Evolutionary conservation across 2,329 filamentous ascomycete genomes (phyloP).

Genomic region (Penicillium sp.): DNA sequence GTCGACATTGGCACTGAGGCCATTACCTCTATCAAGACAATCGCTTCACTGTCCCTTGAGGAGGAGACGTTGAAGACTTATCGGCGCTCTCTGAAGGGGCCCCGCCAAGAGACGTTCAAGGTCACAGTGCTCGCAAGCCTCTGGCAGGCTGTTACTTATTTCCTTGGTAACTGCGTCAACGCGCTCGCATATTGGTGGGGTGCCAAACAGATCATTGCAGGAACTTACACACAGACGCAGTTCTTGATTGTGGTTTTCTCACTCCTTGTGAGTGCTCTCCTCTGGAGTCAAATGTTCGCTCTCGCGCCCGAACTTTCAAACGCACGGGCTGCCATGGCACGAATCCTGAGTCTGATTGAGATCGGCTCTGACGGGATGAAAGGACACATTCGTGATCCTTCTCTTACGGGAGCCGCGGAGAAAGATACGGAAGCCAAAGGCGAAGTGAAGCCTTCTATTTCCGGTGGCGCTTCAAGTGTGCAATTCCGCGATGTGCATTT

Average conservation of each 20-base stretch:
- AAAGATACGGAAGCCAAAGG: constrained; percentile 27
- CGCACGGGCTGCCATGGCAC: constrained; percentile 62
- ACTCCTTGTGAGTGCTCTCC: constrained; percentile 71
- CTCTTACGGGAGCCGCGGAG: constrained; percentile 12
- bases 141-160: constrained; percentile 49
- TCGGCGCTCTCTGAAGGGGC: constrained; percentile 47
- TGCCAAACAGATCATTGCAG: constrained; percentile 67
- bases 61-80: constrained; percentile 52
- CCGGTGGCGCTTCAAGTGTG: constrained; percentile 43
- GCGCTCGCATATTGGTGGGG: constrained; percentile 82
- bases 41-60: constrained; percentile 56
- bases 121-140: constrained; percentile 52
- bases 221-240: constrained; percentile 65
- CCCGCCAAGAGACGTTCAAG: constrained; percentile 52
- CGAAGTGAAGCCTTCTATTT: constrained; percentile 20
- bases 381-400: constrained; percentile 19
- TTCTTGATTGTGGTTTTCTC: constrained; percentile 75
- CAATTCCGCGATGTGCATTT: constrained; percentile 64
- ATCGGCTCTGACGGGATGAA: constrained; percentile 39
- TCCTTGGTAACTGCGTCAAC: constrained; percentile 66
- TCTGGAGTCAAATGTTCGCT: constrained; percentile 74
- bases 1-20: constrained; percentile 57
- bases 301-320: constrained; percentile 74
- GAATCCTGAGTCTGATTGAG: constrained; percentile 53
- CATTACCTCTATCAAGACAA: constrained; percentile 54